A percentile compares a stretch with the other conserved stretches of the same genome.
Conservation (phyloP, 2,329 filamentous ascomycete genomes). For the Hortaea sp. region DNA sequence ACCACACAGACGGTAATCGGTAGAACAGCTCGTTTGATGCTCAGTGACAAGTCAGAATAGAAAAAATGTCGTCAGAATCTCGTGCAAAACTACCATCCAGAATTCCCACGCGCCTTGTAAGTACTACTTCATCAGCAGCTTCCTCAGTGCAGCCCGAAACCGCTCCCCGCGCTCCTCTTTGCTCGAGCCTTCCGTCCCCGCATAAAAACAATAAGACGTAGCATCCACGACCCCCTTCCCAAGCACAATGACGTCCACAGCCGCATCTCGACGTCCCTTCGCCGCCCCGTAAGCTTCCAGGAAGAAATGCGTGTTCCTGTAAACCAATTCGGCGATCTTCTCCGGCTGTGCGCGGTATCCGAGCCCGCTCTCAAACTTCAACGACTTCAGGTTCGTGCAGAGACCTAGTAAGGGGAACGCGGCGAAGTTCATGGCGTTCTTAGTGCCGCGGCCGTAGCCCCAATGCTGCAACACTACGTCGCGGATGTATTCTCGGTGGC, state of each 20-base stretch:
- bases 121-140: constrained; percentile 1
- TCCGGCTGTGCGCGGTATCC: constrained; percentile 1
- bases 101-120: no score
- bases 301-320: constrained; percentile 16
- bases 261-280: constrained; percentile 16
- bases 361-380: constrained; percentile 16
- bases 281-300: constrained; percentile 16
- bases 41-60: no score
- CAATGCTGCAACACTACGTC: constrained; percentile 15
- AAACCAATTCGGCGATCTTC: constrained; percentile 13
- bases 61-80: no score
- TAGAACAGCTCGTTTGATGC: no score
- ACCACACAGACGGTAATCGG: no score
- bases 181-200: neutral
- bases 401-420: constrained; percentile 15
- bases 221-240: constrained; percentile 4
- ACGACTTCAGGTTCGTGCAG: constrained; percentile 16
- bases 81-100: no score
- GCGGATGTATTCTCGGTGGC: constrained; percentile 13
- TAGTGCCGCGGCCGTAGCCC: constrained; percentile 8
- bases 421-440: constrained; percentile 13
- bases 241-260: constrained; percentile 16
- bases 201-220: constrained; percentile 3
- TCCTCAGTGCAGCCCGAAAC: constrained; percentile 6
- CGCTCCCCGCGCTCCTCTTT: constrained; percentile 3